These are phyloP conservation scores for Phytomonas serpens DNA, from an alignment of 208 protist species.

Conservation along the genomic window DNA sequence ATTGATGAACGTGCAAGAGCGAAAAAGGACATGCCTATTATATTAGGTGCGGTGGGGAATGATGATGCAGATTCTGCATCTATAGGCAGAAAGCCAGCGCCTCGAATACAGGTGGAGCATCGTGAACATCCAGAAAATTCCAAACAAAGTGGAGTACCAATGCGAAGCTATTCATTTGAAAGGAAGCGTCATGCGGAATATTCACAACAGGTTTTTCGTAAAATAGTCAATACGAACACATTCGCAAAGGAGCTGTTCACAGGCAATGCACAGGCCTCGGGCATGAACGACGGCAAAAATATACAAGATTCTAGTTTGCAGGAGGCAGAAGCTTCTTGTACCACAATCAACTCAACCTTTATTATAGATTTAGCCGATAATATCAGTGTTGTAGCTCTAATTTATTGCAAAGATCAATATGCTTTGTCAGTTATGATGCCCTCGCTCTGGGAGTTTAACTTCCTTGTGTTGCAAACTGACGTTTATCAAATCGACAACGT, in stretches of 20 bases:
- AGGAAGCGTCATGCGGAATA: background rate
- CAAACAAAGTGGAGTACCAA: background rate
- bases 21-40: background rate
- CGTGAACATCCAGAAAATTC: background rate
- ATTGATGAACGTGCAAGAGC: background rate
- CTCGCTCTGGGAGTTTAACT: conserved; percentile 49
- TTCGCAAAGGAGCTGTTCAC: background rate
- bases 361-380: conserved; percentile 20
- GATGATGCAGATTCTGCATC: background rate
- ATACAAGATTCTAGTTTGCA: background rate
- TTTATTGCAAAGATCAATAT: conserved; percentile 31
- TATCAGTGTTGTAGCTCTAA: conserved; percentile 43
- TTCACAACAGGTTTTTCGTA: background rate
- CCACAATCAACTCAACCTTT: background rate
- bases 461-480: conserved; percentile 31
- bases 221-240: background rate
- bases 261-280: background rate
- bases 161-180: background rate
- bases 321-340: conserved; percentile 1
- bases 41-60: background rate
- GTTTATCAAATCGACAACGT: conserved; percentile 31
- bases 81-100: background rate
- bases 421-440: conserved; percentile 22
- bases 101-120: background rate
- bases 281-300: background rate